phyloP scores from a whole-genome alignment of 495 filamentous ascomycete genomes.

The Xylaria acuta region DNA sequence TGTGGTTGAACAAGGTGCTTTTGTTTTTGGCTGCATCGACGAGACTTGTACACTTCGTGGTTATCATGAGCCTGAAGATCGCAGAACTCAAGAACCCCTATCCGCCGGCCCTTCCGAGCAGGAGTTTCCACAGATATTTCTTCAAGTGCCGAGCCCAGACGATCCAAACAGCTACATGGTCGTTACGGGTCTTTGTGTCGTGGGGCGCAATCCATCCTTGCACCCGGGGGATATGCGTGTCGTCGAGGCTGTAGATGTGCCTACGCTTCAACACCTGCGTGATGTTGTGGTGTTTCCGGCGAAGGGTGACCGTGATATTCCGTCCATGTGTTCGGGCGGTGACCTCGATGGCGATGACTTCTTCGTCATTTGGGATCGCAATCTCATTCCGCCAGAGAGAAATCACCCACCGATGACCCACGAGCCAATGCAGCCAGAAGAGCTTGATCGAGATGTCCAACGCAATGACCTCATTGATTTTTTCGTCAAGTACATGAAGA shows the following conservation, averaged over 20 bases:
- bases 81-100: neutral
- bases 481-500: constrained; percentile 94
- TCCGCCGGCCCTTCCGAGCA: constrained; percentile 32
- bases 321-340: constrained; percentile 94
- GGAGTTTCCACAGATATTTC: constrained; percentile 82
- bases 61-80: constrained; percentile 52
- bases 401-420: constrained; percentile 80
- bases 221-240: constrained; percentile 93
- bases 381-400: constrained; percentile 72
- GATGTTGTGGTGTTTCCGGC: constrained; percentile 89
- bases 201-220: constrained; percentile 92
- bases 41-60: constrained; percentile 80
- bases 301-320: constrained; percentile 80
- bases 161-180: constrained; percentile 62
- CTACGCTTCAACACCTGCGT: constrained; percentile 72
- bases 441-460: constrained; percentile 63
- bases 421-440: constrained; percentile 55
- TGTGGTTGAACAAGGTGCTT: constrained; percentile 79
- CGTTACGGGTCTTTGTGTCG: constrained; percentile 78
- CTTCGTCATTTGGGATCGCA: constrained; percentile 88
- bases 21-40: constrained; percentile 87
- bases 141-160: constrained; percentile 67
- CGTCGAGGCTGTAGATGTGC: constrained; percentile 80
- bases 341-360: constrained; percentile 98
- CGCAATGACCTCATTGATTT: constrained; percentile 77